These are phyloP conservation scores for Endotrypanum monterogeii DNA, from an alignment of 208 protist species.

Conservation along the genomic window DNA sequence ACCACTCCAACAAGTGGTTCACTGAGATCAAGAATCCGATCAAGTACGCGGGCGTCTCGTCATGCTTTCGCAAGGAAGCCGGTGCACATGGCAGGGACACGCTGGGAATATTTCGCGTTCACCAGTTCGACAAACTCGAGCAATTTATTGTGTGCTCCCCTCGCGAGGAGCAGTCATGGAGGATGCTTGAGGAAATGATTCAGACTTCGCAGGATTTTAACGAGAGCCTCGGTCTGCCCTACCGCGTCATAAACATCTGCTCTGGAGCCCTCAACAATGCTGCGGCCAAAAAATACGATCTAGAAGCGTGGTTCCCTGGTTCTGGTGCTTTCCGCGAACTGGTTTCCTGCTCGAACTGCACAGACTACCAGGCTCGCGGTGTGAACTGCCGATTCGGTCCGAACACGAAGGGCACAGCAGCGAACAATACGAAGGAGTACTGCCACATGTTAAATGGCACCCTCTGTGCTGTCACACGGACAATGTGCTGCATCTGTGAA, in stretches of 20 bases:
- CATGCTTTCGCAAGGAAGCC: slow-evolving; percentile 99
- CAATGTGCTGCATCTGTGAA: slow-evolving; percentile 99
- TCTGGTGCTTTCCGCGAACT: slow-evolving; percentile 97
- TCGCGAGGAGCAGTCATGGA: slow-evolving; percentile 91
- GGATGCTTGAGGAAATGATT: slow-evolving; percentile 93
- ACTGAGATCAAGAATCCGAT: slow-evolving; percentile 91
- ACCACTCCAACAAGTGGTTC: slow-evolving; percentile 96
- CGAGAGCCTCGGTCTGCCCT: slow-evolving; percentile 93
- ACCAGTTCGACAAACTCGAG: slow-evolving; percentile 98
- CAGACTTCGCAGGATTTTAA: slow-evolving; percentile 93
- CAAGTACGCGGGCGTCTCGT: slow-evolving; percentile 97
- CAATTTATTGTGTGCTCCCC: slow-evolving; percentile 94
- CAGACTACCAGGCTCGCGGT: slow-evolving; percentile 98
- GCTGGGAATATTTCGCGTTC: slow-evolving; percentile 95
- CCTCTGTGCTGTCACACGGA: slow-evolving; percentile 97
- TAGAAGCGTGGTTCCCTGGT: slow-evolving; percentile 99
- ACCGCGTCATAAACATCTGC: slow-evolving; percentile 95
- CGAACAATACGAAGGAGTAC: slow-evolving; percentile 94
- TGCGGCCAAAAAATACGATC: slow-evolving; percentile 99
- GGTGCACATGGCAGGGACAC: slow-evolving; percentile 96
- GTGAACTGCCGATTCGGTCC: slow-evolving; percentile 91
- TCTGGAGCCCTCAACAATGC: slow-evolving; percentile 99
- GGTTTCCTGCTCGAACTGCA: slow-evolving; percentile 99
- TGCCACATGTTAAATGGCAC: slow-evolving; percentile 99
- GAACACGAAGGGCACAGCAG: slow-evolving; percentile 68